Evolutionary conservation across 768 basidiomycete species (phyloP).

Genomic region (Boletus coccyginus): DNA sequence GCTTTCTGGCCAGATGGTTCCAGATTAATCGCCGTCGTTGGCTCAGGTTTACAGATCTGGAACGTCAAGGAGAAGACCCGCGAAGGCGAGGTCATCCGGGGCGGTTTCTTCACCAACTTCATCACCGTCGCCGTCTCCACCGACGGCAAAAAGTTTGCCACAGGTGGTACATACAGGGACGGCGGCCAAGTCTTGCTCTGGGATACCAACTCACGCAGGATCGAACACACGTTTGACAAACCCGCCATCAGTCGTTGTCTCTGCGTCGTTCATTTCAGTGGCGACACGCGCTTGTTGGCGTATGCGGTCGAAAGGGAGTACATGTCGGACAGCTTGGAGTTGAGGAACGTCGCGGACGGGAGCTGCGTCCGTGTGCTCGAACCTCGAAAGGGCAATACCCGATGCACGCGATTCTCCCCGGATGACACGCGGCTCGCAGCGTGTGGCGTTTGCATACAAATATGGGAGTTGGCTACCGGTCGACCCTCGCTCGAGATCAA

Average conservation of each 20-base stretch:
- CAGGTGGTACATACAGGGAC: slow-evolving; percentile 23
- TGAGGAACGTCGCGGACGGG: slow-evolving; percentile 14
- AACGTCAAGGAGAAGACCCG: slow-evolving; percentile 21
- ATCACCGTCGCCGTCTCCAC: slow-evolving; percentile 23
- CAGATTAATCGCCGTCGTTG: slow-evolving; percentile 24
- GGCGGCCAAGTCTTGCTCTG: slow-evolving; percentile 24
- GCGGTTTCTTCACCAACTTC: slow-evolving; percentile 27
- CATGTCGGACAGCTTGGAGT: slow-evolving; percentile 24
- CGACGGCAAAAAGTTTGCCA: slow-evolving; percentile 25
- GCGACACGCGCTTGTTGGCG: slow-evolving; percentile 16
- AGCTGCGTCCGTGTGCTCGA: slow-evolving; percentile 16
- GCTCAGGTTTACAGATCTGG: slow-evolving; percentile 26
- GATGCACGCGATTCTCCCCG: slow-evolving; percentile 26
- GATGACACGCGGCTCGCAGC: slow-evolving; percentile 23
- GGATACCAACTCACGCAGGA: slow-evolving; percentile 18
- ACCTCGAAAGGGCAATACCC: slow-evolving; percentile 21
- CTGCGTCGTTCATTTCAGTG: slow-evolving; percentile 24
- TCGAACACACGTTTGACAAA: slow-evolving; percentile 25
- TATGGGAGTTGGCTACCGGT: slow-evolving; percentile 19
- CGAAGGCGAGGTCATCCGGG: slow-evolving; percentile 20
- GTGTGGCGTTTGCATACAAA: slow-evolving; percentile 23
- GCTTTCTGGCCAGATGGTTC: slow-evolving; percentile 27
- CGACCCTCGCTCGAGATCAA: slow-evolving; percentile 25
- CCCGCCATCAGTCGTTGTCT: slow-evolving; percentile 20
- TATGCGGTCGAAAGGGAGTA: slow-evolving; percentile 24